Conservation (phyloP, 495 filamentous ascomycete genomes). For the Tuber calosporum region DNA sequence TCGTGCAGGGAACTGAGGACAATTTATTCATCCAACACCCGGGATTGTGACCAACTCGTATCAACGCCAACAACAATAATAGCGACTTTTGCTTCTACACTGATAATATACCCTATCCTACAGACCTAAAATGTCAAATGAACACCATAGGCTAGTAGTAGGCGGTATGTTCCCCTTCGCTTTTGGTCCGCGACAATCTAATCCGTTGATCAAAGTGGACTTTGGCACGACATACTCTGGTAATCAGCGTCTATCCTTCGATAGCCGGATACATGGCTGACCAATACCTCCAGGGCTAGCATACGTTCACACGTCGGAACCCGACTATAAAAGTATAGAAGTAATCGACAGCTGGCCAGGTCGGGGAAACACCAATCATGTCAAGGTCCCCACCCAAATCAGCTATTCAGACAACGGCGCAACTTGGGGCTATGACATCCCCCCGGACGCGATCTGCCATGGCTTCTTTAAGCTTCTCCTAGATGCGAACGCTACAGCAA, state of each 20-base stretch:
- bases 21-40: neutral
- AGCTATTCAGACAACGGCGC: neutral
- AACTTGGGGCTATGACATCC: slow-evolving; percentile 23
- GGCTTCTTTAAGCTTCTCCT: slow-evolving; percentile 24
- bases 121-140: slow-evolving; percentile 5
- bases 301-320: slow-evolving; percentile 6
- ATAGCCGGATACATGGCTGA: neutral
- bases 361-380: slow-evolving; percentile 5
- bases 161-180: slow-evolving; percentile 12
- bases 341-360: slow-evolving; percentile 27
- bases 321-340: slow-evolving; percentile 13
- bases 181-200: neutral
- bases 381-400: slow-evolving; percentile 20
- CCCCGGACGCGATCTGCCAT: slow-evolving; percentile 3
- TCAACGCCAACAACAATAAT: neutral
- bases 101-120: neutral
- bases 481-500: slow-evolving; percentile 11
- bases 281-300: slow-evolving; percentile 8
- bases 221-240: slow-evolving; percentile 33
- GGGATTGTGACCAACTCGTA: neutral
- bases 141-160: slow-evolving; percentile 13
- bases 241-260: neutral
- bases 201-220: slow-evolving; percentile 15
- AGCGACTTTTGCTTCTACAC: neutral
- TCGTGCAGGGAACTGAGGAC: neutral